These are phyloP conservation scores for Aspergillus saccharolyticus DNA, from an alignment of 495 filamentous ascomycete species.

Conservation along the genomic window DNA sequence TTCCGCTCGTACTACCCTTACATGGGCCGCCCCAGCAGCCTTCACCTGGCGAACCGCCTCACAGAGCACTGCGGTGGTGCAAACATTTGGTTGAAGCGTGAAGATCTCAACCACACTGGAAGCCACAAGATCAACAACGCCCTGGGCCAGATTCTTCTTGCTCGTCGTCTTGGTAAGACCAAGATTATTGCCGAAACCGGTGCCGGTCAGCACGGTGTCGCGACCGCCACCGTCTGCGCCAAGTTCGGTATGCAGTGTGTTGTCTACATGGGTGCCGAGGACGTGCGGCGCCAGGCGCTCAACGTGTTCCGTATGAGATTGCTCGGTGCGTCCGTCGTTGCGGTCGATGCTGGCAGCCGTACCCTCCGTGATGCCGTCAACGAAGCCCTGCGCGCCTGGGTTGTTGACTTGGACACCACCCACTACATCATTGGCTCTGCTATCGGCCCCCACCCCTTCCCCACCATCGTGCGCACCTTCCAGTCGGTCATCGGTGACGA, in stretches of 20 bases:
- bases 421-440: slow-evolving; percentile 97
- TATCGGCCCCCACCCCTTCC: slow-evolving; percentile 94
- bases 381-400: slow-evolving; percentile 87
- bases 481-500: slow-evolving; percentile 90
- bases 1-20: slow-evolving; percentile 84
- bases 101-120: slow-evolving; percentile 84
- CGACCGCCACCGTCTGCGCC: slow-evolving; percentile 90
- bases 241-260: slow-evolving; percentile 96
- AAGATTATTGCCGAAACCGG: slow-evolving; percentile 98
- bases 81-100: slow-evolving; percentile 93
- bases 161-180: slow-evolving; percentile 78
- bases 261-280: slow-evolving; percentile 94
- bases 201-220: slow-evolving; percentile 94
- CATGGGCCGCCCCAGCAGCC: slow-evolving; percentile 79
- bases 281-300: slow-evolving; percentile 89
- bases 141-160: slow-evolving; percentile 82
- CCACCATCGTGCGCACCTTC: slow-evolving; percentile 94
- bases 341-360: slow-evolving; percentile 78
- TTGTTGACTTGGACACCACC: slow-evolving; percentile 80
- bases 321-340: slow-evolving; percentile 81
- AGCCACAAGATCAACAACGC: slow-evolving; percentile 98
- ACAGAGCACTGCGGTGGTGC: slow-evolving; percentile 76
- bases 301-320: slow-evolving; percentile 96
- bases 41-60: slow-evolving; percentile 76
- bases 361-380: slow-evolving; percentile 94